Evolutionary conservation across 202 grass and related monocot genomes (phyloP).

Genomic region (Setaria italica): DNA sequence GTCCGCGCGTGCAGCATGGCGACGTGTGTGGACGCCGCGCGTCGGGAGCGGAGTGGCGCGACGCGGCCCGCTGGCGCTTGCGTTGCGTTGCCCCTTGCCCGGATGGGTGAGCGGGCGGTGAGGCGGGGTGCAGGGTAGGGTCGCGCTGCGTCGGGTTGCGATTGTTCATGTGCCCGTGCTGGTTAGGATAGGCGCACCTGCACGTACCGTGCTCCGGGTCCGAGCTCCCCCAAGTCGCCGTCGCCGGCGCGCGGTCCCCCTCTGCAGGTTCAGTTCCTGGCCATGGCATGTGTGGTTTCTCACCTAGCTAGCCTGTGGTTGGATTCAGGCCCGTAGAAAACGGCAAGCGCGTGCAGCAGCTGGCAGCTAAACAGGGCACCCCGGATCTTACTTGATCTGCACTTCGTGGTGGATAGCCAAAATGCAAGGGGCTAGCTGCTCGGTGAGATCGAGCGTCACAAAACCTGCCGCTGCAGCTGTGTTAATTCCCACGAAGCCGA

Average conservation of each 20-base stretch:
- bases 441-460: too few species aligned
- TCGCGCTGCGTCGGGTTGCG: background rate
- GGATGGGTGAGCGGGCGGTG: background rate
- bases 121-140: background rate
- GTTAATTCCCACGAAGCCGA: too few species aligned
- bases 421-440: too few species aligned
- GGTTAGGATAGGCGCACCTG: background rate
- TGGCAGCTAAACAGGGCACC: too few species aligned
- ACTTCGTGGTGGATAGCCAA: too few species aligned
- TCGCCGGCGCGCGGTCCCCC: slow-evolving; percentile 30
- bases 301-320: background rate
- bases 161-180: slow-evolving; percentile 27
- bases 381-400: too few species aligned
- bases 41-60: background rate
- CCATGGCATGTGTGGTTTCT: background rate
- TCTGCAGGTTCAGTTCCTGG: background rate
- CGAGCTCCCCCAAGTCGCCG: background rate
- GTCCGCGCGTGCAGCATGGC: background rate
- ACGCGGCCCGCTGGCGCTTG: background rate
- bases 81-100: background rate
- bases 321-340: background rate
- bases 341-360: background rate
- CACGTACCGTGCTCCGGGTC: background rate
- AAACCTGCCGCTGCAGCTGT: too few species aligned
- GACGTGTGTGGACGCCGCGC: background rate